Evolutionary conservation across 352 stramenopile genomes (phyloP).

Genomic region (Globisporangium apiculatum): DNA sequence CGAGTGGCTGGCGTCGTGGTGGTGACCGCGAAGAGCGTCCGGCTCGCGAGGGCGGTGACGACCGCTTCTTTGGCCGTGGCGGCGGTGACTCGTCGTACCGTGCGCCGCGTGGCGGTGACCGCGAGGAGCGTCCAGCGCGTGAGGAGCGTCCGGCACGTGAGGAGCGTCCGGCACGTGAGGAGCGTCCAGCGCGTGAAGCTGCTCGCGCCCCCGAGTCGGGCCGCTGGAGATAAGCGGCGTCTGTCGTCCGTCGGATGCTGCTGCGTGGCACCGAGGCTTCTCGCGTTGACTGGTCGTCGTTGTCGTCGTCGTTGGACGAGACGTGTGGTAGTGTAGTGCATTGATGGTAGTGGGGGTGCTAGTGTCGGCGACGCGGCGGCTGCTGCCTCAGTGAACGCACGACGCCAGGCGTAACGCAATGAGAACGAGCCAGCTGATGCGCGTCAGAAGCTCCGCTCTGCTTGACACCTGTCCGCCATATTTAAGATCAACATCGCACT

Average conservation of each 20-base stretch:
- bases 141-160: background rate
- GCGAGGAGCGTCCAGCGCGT: no score
- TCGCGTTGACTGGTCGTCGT: no score
- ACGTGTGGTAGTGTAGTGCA: background rate
- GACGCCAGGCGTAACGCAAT: conserved; percentile 3
- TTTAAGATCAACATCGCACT: background rate
- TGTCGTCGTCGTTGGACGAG: background rate
- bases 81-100: conserved; percentile 49
- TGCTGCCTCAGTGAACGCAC: background rate
- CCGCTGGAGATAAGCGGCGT: conserved; percentile 46
- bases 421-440: conserved; percentile 1
- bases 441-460: background rate
- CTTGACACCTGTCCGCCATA: background rate
- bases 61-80: conserved; percentile 30
- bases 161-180: conserved; percentile 3
- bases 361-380: background rate
- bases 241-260: background rate
- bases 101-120: conserved; percentile 24
- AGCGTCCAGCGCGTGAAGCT: conserved; percentile 24
- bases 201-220: conserved; percentile 50
- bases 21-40: conserved; percentile 17
- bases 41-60: background rate
- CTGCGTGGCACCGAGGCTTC: no score
- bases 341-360: background rate
- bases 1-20: conserved; percentile 7